Conservation (phyloP, 75 land plant species). For the Pinus taeda region DNA sequence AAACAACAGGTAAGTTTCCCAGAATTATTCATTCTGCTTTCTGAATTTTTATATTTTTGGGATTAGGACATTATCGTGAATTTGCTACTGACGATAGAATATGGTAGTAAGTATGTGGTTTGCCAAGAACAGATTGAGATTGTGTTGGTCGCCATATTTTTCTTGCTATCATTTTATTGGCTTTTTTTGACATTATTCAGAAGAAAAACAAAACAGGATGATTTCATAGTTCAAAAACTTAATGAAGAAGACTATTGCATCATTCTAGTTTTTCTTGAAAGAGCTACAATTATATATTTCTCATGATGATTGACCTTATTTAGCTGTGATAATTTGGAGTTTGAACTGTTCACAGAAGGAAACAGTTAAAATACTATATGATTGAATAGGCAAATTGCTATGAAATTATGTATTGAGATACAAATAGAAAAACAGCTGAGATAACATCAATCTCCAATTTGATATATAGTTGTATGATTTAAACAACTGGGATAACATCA, state of each 20-base stretch:
- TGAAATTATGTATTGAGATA: neutral
- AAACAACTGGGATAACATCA: neutral
- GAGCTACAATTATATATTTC: neutral
- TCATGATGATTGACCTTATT: neutral
- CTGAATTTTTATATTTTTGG: neutral
- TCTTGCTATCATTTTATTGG: neutral
- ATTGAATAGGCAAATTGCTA: neutral
- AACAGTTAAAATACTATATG: neutral
- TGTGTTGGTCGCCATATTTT: neutral
- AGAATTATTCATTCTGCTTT: neutral
- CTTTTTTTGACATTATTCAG: neutral
- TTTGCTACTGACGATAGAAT: neutral
- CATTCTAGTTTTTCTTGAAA: neutral
- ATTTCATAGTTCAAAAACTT: neutral
- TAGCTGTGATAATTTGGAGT: neutral
- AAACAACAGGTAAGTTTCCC: slow-evolving; percentile 62
- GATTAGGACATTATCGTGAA: neutral
- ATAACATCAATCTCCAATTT: neutral
- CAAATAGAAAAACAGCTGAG: neutral
- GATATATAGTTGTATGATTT: neutral
- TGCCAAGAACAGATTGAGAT: neutral
- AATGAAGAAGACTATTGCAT: neutral
- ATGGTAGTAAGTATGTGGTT: neutral
- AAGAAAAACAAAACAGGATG: neutral
- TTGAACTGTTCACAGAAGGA: neutral